These are phyloP conservation scores for Solanum chmielewskii DNA, from an alignment of 257 asterid species.

Conservation along the genomic window DNA sequence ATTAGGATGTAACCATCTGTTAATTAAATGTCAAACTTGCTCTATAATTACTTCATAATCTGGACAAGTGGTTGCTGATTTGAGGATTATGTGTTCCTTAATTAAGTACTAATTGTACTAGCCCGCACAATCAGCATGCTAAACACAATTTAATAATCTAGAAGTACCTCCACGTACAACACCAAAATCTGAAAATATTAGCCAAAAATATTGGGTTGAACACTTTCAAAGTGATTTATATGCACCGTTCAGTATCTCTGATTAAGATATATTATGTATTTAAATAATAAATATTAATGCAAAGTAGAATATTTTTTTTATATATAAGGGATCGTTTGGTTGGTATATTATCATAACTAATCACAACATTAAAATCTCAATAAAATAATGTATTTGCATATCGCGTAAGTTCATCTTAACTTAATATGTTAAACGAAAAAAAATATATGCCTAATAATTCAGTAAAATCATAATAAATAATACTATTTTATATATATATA, in stretches of 20 bases:
- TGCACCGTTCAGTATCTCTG: not conserved
- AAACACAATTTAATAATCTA: not conserved
- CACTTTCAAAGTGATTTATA: not conserved
- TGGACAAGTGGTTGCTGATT: not conserved
- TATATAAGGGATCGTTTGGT: not conserved
- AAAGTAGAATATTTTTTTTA: not conserved
- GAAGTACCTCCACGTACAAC: not conserved
- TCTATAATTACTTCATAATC: not conserved
- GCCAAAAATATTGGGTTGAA: not conserved
- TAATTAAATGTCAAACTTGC: not conserved
- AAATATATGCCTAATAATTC: not conserved
- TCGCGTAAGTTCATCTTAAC: not conserved
- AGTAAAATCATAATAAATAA: not conserved
- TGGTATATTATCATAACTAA: not conserved
- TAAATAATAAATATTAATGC: not conserved
- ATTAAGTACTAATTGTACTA: not conserved
- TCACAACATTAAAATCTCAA: not conserved
- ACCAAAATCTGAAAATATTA: not conserved
- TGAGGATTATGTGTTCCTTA: not conserved
- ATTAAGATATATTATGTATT: not conserved
- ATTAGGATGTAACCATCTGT: not conserved
- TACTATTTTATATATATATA: not conserved
- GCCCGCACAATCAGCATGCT: not conserved
- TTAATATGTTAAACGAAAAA: accelerated
- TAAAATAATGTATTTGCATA: not conserved